Evolutionary conservation across 179 eudicot species (phyloP).

Genomic region (Silene vulgaris): DNA sequence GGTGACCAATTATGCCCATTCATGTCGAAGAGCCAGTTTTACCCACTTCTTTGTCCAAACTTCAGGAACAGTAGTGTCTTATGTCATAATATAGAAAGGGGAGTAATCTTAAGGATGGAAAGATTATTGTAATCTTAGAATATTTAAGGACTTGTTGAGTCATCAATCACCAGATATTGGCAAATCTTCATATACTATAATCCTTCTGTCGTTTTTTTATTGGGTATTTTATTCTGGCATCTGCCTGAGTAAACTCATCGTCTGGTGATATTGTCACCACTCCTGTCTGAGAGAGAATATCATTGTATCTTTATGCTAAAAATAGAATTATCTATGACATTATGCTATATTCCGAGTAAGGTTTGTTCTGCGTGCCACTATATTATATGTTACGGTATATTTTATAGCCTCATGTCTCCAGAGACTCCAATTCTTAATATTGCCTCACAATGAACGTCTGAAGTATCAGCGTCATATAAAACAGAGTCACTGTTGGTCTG

Average conservation of each 20-base stretch:
- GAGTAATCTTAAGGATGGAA: conserved; percentile 20
- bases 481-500: not conserved
- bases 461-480: conserved; percentile 2
- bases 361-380: not conserved
- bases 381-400: not conserved
- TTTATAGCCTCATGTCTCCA: not conserved
- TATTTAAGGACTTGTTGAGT: conserved; percentile 22
- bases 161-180: conserved; percentile 21
- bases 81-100: conserved; percentile 14
- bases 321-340: conserved; percentile 10
- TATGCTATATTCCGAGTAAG: not conserved
- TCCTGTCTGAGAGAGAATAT: conserved; percentile 8
- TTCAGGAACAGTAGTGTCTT: conserved; percentile 23
- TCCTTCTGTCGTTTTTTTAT: conserved; percentile 6
- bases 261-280: conserved; percentile 13
- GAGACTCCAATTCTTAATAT: not conserved
- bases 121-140: conserved; percentile 19
- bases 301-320: conserved; percentile 13
- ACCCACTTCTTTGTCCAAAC: conserved; percentile 17
- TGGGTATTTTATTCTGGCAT: conserved; percentile 10
- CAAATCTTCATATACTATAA: conserved; percentile 16
- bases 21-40: conserved; percentile 11
- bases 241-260: conserved; percentile 6
- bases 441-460: conserved; percentile 11
- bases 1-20: conserved; percentile 23